phyloP scores from a whole-genome alignment of 768 basidiomycete species.

The Leccinum subgranulosum region DNA sequence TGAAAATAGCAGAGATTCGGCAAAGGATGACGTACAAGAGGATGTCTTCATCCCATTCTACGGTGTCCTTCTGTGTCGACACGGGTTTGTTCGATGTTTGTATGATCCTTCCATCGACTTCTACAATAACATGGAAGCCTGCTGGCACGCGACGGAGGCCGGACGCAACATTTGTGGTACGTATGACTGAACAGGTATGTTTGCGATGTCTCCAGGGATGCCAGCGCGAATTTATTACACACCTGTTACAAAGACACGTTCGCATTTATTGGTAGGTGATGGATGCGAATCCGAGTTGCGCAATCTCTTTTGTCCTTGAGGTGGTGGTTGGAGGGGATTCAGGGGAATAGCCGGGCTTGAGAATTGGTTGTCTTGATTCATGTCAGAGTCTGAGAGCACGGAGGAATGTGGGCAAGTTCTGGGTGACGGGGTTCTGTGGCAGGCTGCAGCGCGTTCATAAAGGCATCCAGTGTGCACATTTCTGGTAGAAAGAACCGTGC shows the following conservation, averaged over 20 bases:
- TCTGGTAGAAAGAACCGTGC: too few species aligned
- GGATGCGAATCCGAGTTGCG: neutral
- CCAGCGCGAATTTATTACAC: neutral
- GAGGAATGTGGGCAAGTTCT: too few species aligned
- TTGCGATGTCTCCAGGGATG: neutral
- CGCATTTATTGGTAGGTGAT: neutral
- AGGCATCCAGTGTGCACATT: too few species aligned
- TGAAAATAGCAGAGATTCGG: too few species aligned
- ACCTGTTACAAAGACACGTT: neutral
- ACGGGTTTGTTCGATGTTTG: neutral
- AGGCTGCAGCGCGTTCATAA: too few species aligned
- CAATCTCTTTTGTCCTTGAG: neutral
- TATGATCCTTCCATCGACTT: neutral
- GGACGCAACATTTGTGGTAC: neutral
- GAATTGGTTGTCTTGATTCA: neutral
- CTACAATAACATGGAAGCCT: neutral
- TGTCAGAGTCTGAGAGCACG: too few species aligned
- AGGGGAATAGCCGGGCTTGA: neutral
- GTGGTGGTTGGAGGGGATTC: too few species aligned
- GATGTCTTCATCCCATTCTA: too few species aligned
- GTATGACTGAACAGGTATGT: neutral
- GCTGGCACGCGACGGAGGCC: neutral
- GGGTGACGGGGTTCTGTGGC: too few species aligned
- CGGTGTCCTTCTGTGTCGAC: too few species aligned
- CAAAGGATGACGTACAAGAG: too few species aligned